Conservation (phyloP, 148 eudicot genomes). For the Nepenthes gracilis region DNA sequence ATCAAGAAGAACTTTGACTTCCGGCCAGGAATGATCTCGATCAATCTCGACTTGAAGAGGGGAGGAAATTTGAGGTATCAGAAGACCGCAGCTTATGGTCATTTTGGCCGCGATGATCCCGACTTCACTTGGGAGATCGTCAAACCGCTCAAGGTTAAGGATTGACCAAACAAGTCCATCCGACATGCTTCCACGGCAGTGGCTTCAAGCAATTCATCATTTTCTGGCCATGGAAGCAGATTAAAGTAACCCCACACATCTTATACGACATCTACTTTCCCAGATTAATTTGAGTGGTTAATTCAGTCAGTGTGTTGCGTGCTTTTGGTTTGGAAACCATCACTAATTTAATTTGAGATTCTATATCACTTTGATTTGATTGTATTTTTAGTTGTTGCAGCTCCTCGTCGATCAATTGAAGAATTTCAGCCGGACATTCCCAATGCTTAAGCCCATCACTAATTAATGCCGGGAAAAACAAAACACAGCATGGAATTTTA, state of each 20-base stretch:
- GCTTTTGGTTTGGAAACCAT: too few species aligned
- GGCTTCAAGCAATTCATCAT: background rate
- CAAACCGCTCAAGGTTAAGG: slow-evolving; percentile 11
- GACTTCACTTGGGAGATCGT: slow-evolving; percentile 19
- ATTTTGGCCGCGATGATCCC: slow-evolving; percentile 18
- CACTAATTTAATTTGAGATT: too few species aligned
- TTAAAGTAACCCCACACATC: background rate
- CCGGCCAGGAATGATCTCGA: slow-evolving; percentile 14
- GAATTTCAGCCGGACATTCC: too few species aligned
- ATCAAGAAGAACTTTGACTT: slow-evolving; percentile 14
- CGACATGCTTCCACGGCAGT: background rate
- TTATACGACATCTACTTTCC: background rate
- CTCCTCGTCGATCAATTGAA: too few species aligned
- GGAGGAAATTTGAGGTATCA: slow-evolving; percentile 16
- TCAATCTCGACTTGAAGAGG: slow-evolving; percentile 13
- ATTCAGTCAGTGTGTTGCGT: too few species aligned
- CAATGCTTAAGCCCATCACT: too few species aligned
- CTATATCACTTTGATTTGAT: too few species aligned
- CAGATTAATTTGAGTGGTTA: too few species aligned
- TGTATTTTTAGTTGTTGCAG: too few species aligned
- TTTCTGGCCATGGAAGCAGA: background rate
- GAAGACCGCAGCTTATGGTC: slow-evolving; percentile 20
- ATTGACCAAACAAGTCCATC: background rate
- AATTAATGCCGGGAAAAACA: too few species aligned
- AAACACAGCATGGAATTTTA: too few species aligned